These are phyloP conservation scores for Murraya koenigii DNA, from an alignment of 345 rosid species.

Conservation along the genomic window DNA sequence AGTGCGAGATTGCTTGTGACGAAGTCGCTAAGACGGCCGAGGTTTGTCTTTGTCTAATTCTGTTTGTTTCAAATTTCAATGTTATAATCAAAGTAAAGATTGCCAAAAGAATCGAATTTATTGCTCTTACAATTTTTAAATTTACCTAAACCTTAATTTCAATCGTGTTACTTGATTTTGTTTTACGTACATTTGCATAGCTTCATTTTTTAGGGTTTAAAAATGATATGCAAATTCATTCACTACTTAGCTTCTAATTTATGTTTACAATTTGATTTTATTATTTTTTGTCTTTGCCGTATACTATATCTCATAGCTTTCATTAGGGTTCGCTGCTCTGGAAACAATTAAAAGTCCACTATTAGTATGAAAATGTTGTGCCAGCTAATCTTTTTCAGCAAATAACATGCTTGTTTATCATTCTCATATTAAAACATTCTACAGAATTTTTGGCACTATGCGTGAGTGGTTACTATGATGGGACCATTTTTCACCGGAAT, in stretches of 20 bases:
- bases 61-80: background rate
- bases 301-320: background rate
- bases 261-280: background rate
- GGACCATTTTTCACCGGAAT: constrained; percentile 87
- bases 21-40: constrained; percentile 91
- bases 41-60: constrained; percentile 33
- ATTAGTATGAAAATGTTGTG: background rate
- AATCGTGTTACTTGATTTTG: background rate
- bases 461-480: constrained; percentile 88
- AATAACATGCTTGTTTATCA: background rate
- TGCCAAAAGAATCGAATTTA: background rate
- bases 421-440: constrained; percentile 6
- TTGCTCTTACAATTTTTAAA: background rate
- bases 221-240: background rate
- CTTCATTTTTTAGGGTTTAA: background rate
- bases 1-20: constrained; percentile 96
- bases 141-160: background rate
- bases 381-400: background rate
- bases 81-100: background rate
- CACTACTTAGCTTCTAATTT: background rate
- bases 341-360: background rate
- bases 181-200: background rate
- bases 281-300: background rate
- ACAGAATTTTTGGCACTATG: constrained; percentile 96
- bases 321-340: background rate